phyloP scores from a whole-genome alignment of 305 asterid genomes.

The Vinca major region DNA sequence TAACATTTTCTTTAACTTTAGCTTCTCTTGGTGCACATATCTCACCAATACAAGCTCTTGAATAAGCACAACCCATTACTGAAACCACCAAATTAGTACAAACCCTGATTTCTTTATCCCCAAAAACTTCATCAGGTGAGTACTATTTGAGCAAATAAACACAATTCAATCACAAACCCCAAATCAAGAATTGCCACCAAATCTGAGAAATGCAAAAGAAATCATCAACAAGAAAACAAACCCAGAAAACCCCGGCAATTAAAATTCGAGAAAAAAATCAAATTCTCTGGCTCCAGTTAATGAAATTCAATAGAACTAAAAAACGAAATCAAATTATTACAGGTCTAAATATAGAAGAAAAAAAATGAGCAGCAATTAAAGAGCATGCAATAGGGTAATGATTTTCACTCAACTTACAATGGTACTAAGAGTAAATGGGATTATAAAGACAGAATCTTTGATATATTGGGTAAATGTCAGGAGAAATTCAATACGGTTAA shows the following conservation, averaged over 20 bases:
- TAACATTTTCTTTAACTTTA: conserved; percentile 36
- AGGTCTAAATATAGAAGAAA: no score
- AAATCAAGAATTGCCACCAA: conserved; percentile 14
- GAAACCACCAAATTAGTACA: conserved; percentile 28
- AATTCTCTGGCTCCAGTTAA: neutral
- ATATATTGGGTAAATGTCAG: no score
- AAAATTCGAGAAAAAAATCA: conserved; percentile 14
- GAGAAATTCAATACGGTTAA: no score
- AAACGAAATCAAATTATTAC: no score
- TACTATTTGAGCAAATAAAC: conserved; percentile 6
- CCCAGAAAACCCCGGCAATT: conserved; percentile 16
- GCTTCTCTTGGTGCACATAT: conserved; percentile 64
- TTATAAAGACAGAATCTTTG: no score
- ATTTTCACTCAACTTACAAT: no score
- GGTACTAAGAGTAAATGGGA: no score
- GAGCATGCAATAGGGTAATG: no score
- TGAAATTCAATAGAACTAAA: no score
- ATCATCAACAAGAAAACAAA: conserved; percentile 8
- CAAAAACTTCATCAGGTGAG: conserved; percentile 33
- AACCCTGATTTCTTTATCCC: conserved; percentile 26
- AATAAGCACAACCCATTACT: conserved; percentile 90
- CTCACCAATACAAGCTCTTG: conserved; percentile 82
- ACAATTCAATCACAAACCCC: neutral
- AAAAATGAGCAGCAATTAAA: no score
- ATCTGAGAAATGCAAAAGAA: conserved; percentile 16